Evolutionary conservation across 164 flowering plant genomes (phyloP), one percentile per base, ranked within the genome.

Genomic region (Nelumbo lutea): DNA sequence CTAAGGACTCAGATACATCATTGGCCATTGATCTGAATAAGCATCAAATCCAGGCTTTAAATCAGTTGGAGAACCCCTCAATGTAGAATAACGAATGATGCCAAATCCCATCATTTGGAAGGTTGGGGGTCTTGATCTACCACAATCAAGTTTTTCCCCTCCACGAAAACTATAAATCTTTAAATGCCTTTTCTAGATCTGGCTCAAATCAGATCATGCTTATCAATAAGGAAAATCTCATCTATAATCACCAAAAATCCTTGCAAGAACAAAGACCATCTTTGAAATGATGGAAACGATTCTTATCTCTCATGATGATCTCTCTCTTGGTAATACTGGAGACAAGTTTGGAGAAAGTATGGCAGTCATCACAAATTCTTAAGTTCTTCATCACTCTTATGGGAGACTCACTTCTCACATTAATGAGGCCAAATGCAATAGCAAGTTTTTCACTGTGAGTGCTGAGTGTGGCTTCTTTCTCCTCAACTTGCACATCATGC

Each of bases 401-500:
- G 0, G 80, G 79, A 9, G 40, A 47, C 15, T 67, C 76, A 9
- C 72, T 61, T 38, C 69, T 67, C 6, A 66, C 51, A 72, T 70
- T 76, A 42, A 81, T 71, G 40, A 83, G 74, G 41, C 83, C 78
- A 78, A 81, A 77, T 62, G 77, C 83, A 56, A 81, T 67, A 3
- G 83, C 83, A 10, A 81, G 79, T 78, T 78, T 83, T 64, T 83
- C 84, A 65, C 87, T 81, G 64, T 81, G 84, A 65, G 64, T 67
- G 4, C 81, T 60, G 7, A 82, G 68, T 40, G 59, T 45, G 15
- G 67, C 77, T 61, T 78, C 79, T 73, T 80, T 82, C 63, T 79
- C 82, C 59, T 80, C 85, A 64, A 69, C 59, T n/a, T 83, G 83
- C 53, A 81, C 82, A 73, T 83, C 87, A 81, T 81, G 84, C 11